These are phyloP conservation scores for Acanthamoeba healyi DNA, from an alignment of 208 protist genomes.

Conservation along the genomic window DNA sequence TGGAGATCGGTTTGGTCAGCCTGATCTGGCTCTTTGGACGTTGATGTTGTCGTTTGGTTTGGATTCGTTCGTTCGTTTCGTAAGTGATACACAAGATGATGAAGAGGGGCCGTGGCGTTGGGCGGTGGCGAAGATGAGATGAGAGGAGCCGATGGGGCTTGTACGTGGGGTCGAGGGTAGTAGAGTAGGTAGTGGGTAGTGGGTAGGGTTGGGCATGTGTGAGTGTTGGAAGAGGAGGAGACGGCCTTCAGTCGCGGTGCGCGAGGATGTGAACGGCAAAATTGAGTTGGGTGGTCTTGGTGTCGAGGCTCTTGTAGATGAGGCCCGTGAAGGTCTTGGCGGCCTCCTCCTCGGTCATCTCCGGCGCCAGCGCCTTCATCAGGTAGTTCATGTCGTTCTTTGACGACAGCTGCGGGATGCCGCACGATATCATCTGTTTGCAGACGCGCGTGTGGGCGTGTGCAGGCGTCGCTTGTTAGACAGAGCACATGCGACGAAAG, in stretches of 20 bases:
- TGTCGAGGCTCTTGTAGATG: slow-evolving; percentile 85
- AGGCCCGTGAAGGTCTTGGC: slow-evolving; percentile 78
- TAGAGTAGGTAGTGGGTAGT: too few relatives aligned
- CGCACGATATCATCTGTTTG: slow-evolving; percentile 85
- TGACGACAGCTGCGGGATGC: slow-evolving; percentile 83
- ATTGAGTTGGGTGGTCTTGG: slow-evolving; percentile 89
- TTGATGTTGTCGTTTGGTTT: too few relatives aligned
- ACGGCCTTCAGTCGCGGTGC: slow-evolving; percentile 74
- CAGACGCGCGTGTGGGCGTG: neutral
- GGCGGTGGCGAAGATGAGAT: too few relatives aligned
- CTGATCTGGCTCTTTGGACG: too few relatives aligned
- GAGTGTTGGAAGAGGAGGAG: too few relatives aligned
- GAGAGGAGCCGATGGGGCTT: too few relatives aligned
- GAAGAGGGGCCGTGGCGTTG: too few relatives aligned
- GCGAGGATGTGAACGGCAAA: slow-evolving; percentile 89
- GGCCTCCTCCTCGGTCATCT: slow-evolving; percentile 82
- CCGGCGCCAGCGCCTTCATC: slow-evolving; percentile 68
- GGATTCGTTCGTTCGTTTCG: neutral
- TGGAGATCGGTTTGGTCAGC: too few relatives aligned
- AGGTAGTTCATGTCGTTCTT: slow-evolving; percentile 82
- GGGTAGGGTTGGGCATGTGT: too few relatives aligned
- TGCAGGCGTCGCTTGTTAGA: too few relatives aligned
- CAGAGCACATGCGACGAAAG: too few relatives aligned
- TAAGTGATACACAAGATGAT: neutral
- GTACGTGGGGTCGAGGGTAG: too few relatives aligned